These are phyloP conservation scores for Apophysomyces trapeziformis DNA, from an alignment of 371 early-diverging fungal species.

Conservation along the genomic window DNA sequence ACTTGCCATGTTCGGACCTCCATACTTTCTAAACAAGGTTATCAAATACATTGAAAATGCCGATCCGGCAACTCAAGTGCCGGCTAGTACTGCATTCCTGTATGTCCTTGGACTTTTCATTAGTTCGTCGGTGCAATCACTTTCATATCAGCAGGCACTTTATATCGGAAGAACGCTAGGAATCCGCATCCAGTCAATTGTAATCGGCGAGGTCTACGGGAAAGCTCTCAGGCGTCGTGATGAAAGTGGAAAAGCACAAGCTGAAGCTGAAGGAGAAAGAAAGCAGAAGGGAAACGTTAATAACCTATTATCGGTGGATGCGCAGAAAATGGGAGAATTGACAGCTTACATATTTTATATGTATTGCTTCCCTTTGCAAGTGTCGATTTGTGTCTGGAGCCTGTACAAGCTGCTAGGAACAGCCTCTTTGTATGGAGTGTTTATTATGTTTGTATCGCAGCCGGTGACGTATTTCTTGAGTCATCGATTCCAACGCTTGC, in stretches of 20 bases:
- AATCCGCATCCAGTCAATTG: slow-evolving; percentile 60
- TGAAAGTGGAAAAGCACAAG: slow-evolving; percentile 31
- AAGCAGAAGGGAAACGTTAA: slow-evolving; percentile 50
- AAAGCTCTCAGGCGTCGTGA: slow-evolving; percentile 64
- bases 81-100: slow-evolving; percentile 51
- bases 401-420: slow-evolving; percentile 67
- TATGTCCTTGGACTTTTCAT: slow-evolving; percentile 67
- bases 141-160: slow-evolving; percentile 54
- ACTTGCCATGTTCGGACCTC: slow-evolving; percentile 58
- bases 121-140: slow-evolving; percentile 48
- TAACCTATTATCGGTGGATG: slow-evolving; percentile 61
- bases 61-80: slow-evolving; percentile 27
- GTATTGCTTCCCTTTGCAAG: slow-evolving; percentile 64
- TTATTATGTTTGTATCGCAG: slow-evolving; percentile 60
- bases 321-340: slow-evolving; percentile 58
- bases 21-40: slow-evolving; percentile 60
- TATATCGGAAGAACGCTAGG: slow-evolving; percentile 59
- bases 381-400: slow-evolving; percentile 61
- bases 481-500: slow-evolving; percentile 50
- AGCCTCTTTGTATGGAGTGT: slow-evolving; percentile 67
- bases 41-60: slow-evolving; percentile 58
- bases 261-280: slow-evolving; percentile 21
- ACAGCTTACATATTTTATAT: slow-evolving; percentile 59
- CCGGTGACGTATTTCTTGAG: slow-evolving; percentile 62
- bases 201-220: slow-evolving; percentile 62